A percentile compares a stretch with the other conserved stretches of the same genome.
These are phyloP conservation scores for Davidsoniella australis DNA, from an alignment of 2,329 filamentous ascomycete genomes.

Conservation along the genomic window DNA sequence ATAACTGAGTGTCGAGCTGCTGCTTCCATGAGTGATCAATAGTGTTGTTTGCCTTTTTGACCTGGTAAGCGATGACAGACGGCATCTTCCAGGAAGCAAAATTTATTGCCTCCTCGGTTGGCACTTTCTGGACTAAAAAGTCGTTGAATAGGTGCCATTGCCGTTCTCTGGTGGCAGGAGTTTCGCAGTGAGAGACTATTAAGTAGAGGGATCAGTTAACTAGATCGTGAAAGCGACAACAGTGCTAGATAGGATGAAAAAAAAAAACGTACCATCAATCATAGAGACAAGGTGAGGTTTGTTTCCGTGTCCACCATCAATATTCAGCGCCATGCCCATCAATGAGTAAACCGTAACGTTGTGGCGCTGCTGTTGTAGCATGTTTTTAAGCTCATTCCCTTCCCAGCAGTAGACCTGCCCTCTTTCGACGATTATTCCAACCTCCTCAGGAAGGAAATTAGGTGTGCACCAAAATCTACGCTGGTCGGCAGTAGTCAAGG, in stretches of 20 bases:
- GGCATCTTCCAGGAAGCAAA: slow-evolving; percentile 90
- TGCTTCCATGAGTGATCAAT: slow-evolving; percentile 80
- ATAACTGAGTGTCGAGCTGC: slow-evolving; percentile 62
- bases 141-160: slow-evolving; percentile 97
- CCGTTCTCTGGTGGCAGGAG: slow-evolving; percentile 36
- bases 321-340: slow-evolving; percentile 76
- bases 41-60: slow-evolving; percentile 62
- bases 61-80: slow-evolving; percentile 72
- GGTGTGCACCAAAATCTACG: slow-evolving; percentile 74
- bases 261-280: slow-evolving; percentile 49
- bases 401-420: slow-evolving; percentile 94
- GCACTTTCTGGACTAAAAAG: slow-evolving; percentile 68
- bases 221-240: slow-evolving; percentile 2
- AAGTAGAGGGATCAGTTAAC: neutral
- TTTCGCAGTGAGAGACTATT: slow-evolving; percentile 10
- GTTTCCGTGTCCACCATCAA: slow-evolving; percentile 61
- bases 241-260: neutral
- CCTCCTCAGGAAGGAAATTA: slow-evolving; percentile 83
- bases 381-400: slow-evolving; percentile 69
- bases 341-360: slow-evolving; percentile 81
- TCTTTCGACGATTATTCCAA: slow-evolving; percentile 77
- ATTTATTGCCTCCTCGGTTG: slow-evolving; percentile 63
- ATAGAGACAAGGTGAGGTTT: slow-evolving; percentile 84
- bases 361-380: slow-evolving; percentile 62
- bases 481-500: slow-evolving; percentile 53